Evolutionary conservation across 352 stramenopile genomes (phyloP).

Genomic region (Globisporangium paddicum): DNA sequence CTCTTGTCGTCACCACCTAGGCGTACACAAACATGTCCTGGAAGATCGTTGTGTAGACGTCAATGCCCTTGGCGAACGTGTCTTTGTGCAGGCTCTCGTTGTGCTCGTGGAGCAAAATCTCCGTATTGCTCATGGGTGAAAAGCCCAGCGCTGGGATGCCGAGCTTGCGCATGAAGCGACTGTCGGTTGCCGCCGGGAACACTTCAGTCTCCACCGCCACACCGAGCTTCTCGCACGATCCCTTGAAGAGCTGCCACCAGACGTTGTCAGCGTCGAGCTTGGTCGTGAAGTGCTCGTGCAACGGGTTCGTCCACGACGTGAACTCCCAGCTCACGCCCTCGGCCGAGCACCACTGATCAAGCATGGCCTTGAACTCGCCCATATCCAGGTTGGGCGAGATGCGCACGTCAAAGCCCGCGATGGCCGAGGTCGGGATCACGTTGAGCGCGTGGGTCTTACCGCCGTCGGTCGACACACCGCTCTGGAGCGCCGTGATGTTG

Average conservation of each 20-base stretch:
- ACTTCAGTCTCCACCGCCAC: constrained; percentile 78
- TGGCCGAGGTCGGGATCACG: constrained; percentile 88
- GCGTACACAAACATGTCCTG: constrained; percentile 25
- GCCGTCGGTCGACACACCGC: constrained; percentile 74
- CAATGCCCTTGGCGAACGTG: constrained; percentile 89
- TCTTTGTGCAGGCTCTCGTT: constrained; percentile 92
- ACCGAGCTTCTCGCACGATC: constrained; percentile 19
- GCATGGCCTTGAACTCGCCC: constrained; percentile 74
- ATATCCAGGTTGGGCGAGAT: constrained; percentile 85
- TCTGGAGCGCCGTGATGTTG: constrained; percentile 91
- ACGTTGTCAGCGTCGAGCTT: constrained; percentile 38
- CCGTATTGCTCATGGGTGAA: constrained; percentile 91
- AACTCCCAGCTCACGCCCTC: constrained; percentile 79
- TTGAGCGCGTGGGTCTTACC: constrained; percentile 89
- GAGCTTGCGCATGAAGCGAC: constrained; percentile 86
- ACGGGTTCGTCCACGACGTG: constrained; percentile 19
- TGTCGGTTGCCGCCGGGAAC: constrained; percentile 93
- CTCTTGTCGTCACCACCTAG: too few species aligned
- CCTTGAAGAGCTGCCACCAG: constrained; percentile 41
- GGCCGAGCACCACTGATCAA: constrained; percentile 87
- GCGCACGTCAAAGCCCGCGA: constrained; percentile 90
- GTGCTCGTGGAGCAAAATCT: constrained; percentile 94
- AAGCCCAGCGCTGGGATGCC: constrained; percentile 91
- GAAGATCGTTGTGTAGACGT: constrained; percentile 64
- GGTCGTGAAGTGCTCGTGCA: constrained; percentile 51